A percentile compares a stretch with the other conserved stretches of the same genome.
These are phyloP conservation scores for Polygonum maritimum DNA, from an alignment of 148 eudicot genomes.

Conservation along the genomic window DNA sequence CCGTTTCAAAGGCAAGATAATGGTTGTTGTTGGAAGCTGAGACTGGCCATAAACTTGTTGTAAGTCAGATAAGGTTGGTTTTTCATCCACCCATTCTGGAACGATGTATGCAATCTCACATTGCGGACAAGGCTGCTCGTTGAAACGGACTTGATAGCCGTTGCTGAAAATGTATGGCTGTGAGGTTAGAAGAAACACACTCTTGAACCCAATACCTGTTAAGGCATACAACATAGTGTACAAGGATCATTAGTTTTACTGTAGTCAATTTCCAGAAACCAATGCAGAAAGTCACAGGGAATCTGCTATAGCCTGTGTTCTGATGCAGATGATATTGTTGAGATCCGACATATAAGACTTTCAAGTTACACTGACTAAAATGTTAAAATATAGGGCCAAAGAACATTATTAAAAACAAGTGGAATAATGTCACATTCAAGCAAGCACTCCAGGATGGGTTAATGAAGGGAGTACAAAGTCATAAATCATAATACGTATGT, in stretches of 20 bases:
- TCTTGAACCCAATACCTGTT: conserved; percentile 69
- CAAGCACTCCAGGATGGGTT: too few relatives aligned
- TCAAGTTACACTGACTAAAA: too few relatives aligned
- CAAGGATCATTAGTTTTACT: background rate
- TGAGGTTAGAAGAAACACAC: conserved; percentile 55
- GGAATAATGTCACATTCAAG: too few relatives aligned
- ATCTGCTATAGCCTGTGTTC: too few relatives aligned
- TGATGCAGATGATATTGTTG: too few relatives aligned
- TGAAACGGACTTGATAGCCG: conserved; percentile 53
- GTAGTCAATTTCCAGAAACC: background rate
- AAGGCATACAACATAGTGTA: background rate
- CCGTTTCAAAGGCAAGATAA: conserved; percentile 55
- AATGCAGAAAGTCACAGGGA: too few relatives aligned
- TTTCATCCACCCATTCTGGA: conserved; percentile 63
- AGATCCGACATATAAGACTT: too few relatives aligned
- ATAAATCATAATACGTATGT: too few relatives aligned
- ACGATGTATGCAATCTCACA: conserved; percentile 61
- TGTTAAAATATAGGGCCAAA: too few relatives aligned
- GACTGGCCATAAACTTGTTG: conserved; percentile 31
- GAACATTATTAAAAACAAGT: too few relatives aligned
- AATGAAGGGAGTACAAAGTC: too few relatives aligned
- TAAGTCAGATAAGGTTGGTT: conserved; percentile 35
- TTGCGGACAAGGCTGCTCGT: conserved; percentile 43
- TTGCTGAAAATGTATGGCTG: conserved; percentile 42
- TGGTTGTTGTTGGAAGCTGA: conserved; percentile 46